Evolutionary conservation across 768 basidiomycete species (phyloP), one percentile per base, ranked within the genome.

Genomic region (Astraeus odoratus): DNA sequence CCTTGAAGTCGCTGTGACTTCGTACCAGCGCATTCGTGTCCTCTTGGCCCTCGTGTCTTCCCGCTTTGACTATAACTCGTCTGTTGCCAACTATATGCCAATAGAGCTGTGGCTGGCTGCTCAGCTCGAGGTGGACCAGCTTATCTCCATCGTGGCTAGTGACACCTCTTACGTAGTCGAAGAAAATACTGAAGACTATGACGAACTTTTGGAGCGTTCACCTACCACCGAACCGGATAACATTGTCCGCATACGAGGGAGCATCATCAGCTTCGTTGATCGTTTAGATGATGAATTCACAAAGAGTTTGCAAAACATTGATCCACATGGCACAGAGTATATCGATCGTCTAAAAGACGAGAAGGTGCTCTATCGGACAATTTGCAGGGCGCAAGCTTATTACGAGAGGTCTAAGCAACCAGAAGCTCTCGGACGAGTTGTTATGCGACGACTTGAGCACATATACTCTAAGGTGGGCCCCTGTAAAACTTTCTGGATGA

Each of bases 291-390:
- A 98, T 56, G 96, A 99, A 67, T 99, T 99, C 64, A 97, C 93
- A 35, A 88, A 88, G 59, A 93, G 90, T 57, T 68, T 99, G 26
- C 96, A 98, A 77, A 92, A 97, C 59, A 92, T 96, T 51, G 96
- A 99, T 57, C 95, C 96, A 7, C 96, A 99, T 61, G 93, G 96
- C 2, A 91, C 88, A n/a, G 96, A 99, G 65, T 99, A 99, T 60
- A 86, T 99, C 35, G 96, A 97, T 60, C 79, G 96, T 39, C 71
- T 99, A 46, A 92, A 92, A 67, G 93, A 98, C 60, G 97, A 98
- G 70, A 90, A 92, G 58, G 82, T 83, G 13, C 76, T 99, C 19
- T 99, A 98, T 65, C 78, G 81, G 60, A 93, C 91, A 25, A 90
- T 99, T 52, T 91, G 89, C 64, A 86, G 88, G 41, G 86, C 93